Evolutionary conservation across 768 basidiomycete species (phyloP), one percentile per base, ranked within the genome.

Genomic region (Dendrothele bispora): DNA sequence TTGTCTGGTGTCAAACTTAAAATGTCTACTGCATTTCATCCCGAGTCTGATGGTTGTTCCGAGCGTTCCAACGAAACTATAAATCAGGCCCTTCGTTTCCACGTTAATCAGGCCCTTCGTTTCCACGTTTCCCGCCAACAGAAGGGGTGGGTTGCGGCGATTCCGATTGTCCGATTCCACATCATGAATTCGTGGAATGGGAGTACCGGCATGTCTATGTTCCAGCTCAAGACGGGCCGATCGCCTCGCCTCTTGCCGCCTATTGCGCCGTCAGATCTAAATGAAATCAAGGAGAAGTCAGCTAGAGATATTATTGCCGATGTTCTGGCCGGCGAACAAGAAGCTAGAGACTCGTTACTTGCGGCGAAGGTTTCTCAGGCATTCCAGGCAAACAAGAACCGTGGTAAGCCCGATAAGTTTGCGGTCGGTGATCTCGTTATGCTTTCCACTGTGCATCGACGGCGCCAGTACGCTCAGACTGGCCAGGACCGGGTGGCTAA

Each of bases 141-240:
- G 35, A 42, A 39, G 1, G 58, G 51, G 5, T 72, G 70, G 70
- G 58, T 56, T 0, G 10, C 25, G 0, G 52, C 59, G 0, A 43
- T 70, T 0, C 67, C 62, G 0, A 32, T 25, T 0, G 49, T 69
- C 0, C 45, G 55, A 2, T 72, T 71, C 48, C 29, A 56, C 6
- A 40, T 70, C 5, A 72, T 70, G 59, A 65, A 64, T 37, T 58
- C 60, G 0, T 51, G 63, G 0, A 69, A 69, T 36, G 22, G 49
- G 0, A 61, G 60, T 0, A 69, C 65, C 0, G 60, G 62, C 0
- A 63, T 64, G 43, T 59, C 61, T 0, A 49, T 46, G 0, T 72
- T 69, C 41, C 64, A 68, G 20, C 49, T 68, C 0, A 48, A 52
- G 12, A 17, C 50, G 10, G 56, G 64, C 1, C 42, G 36, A 6